Base-by-base conservation (phyloP, 495 filamentous ascomycete genomes). In the Oidiodendron maius region DNA sequence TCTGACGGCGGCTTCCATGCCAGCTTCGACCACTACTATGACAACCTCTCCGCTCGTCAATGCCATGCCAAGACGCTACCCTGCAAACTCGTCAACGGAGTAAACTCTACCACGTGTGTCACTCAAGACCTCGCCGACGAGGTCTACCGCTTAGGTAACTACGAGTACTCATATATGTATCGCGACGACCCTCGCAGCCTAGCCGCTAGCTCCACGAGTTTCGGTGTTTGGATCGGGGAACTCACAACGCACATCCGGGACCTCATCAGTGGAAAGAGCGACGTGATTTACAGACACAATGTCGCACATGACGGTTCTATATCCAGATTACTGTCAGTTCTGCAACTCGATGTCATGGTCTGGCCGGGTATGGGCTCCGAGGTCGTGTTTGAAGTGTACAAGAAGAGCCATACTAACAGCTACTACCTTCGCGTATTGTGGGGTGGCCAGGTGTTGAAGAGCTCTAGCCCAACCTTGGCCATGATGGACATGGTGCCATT, bases 301-400 rank as follows among this genome's bases (percentile, higher is more conserved):
- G 63, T 89, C 44, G 83, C 80, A 15, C 83, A 89, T 54, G 84
- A 87, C 53, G 84, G 84, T 10, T 81, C 75, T 16, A 55, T 88
- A 10, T 76, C 76, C 6, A 62, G 71, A 3, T 50, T 88, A n/a
- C 57, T 88, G 21, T 68, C 70, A 3, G 70, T 85, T n/a, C 58
- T 88, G 48, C 83, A 87, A 58, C 56, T 81, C 3, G 76, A 83
- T 30, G 55, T 63, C 32, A 87, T 87, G 82, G 76, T 85, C 3
- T 88, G 84, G 84, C 83, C 82, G 0, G 84, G 84, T 0, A 84
- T 87, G 80, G 84, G 84, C 1, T 65, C 70, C 8, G 83, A 87
- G 59, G 66, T 87, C 4, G 71, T 84, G 0, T 86, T 88, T 57
- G 84, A 88, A 65, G 35, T 84, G 10, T 83, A 78, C 45, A 64